Base-by-base conservation (phyloP, 2,329 filamentous ascomycete species). In the Ophiocordyceps australis region DNA sequence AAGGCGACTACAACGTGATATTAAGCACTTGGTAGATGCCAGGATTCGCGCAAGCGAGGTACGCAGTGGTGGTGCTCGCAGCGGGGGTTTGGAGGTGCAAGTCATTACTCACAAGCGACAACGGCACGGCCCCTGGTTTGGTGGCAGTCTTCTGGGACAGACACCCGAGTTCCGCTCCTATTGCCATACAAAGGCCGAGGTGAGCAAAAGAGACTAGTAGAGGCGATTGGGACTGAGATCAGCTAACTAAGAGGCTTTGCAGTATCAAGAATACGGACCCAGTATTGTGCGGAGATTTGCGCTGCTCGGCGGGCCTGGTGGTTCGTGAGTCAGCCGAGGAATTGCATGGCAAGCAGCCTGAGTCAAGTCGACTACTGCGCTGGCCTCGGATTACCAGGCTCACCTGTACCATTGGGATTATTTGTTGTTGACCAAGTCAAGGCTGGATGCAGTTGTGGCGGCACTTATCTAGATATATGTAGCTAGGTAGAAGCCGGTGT, bases 81-180 rank as follows among this genome's bases (percentile, higher is more conserved):
- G 80, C 46, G 89, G 89, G 41, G 89, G 91, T 35, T 57, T 98
- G 39, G 91, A 98, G 28, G 89, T 98, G 18, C 83, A 93, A 47
- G 89, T 98, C 39, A 91, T 98, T 39, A 81, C 83, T 24, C 89
- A 98, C 63, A 94, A 93, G 67, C 68, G 89, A 49, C 89, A 98
- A 65, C 67, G 86, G 46, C 86, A 98, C 49, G 89, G 89, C 12
- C 89, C 89, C 17, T 98, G 89, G 89, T 98, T 98, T 48, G 89
- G 89, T 51, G 89, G 89, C 40, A 93, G 82, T 57, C 63, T 98
- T 55, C 62, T 98, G 32, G 91, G 86, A 28, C 86, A 95, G 60
- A 98, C 89, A 6, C 86, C 91, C 5, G 91, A 98, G 54, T 98
- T 98, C 65, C 73, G 82, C 50, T 94, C 83, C 46, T 98, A 95